Evolutionary conservation across 108 stramenopile genomes (phyloP).

Genomic region (Nitzschia sp.): DNA sequence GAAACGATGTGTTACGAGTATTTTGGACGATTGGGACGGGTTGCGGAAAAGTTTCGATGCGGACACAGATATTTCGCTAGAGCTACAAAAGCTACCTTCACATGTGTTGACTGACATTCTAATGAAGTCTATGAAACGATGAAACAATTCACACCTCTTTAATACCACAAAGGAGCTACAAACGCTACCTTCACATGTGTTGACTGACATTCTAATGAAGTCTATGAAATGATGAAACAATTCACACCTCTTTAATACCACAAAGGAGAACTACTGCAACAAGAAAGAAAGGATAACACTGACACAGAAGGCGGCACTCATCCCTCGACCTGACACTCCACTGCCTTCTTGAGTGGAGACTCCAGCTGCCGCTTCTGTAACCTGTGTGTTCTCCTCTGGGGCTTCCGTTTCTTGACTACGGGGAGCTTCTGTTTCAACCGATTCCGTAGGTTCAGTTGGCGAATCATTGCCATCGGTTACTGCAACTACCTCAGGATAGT

Average conservation of each 20-base stretch:
- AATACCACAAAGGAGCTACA: too few relatives aligned
- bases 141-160: neutral
- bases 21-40: slow-evolving; percentile 24
- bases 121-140: slow-evolving; percentile 22
- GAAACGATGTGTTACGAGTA: slow-evolving; percentile 30
- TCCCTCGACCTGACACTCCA: too few relatives aligned
- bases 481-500: neutral
- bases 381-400: neutral
- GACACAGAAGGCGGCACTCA: too few relatives aligned
- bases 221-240: slow-evolving; percentile 12
- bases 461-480: neutral
- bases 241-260: too few relatives aligned
- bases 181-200: slow-evolving; percentile 26
- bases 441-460: neutral
- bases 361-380: too few relatives aligned
- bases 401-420: neutral
- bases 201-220: slow-evolving; percentile 36
- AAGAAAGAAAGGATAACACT: neutral
- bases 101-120: slow-evolving; percentile 35
- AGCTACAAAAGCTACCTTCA: slow-evolving; percentile 25
- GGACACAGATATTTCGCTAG: slow-evolving; percentile 11
- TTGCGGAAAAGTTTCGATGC: slow-evolving; percentile 31
- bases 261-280: neutral
- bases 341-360: too few relatives aligned
- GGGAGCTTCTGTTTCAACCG: too few relatives aligned